These are phyloP conservation scores for Globisporangium alternatum DNA, from an alignment of 352 stramenopile species.

Conservation along the genomic window DNA sequence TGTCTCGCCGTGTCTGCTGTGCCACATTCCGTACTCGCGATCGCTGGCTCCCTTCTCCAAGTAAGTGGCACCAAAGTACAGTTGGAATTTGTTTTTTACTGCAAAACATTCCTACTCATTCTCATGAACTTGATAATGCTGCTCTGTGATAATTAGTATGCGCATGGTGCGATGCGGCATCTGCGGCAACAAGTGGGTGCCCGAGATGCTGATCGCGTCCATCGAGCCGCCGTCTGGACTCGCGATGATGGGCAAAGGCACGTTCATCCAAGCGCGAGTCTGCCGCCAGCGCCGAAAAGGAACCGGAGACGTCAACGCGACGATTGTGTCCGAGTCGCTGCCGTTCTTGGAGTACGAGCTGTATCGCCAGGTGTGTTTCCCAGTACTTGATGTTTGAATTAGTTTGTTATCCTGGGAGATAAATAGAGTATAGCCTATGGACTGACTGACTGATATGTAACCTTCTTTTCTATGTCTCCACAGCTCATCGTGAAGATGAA, in stretches of 20 bases:
- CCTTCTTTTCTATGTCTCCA: neutral
- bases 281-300: conserved; percentile 91
- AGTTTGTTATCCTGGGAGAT: too few relatives aligned
- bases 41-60: conserved; percentile 95
- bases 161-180: conserved; percentile 95
- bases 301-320: conserved; percentile 93
- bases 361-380: conserved; percentile 88
- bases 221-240: conserved; percentile 83
- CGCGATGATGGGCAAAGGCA: conserved; percentile 88
- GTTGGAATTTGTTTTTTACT: neutral
- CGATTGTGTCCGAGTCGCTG: conserved; percentile 94
- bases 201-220: conserved; percentile 92
- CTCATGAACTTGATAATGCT: neutral
- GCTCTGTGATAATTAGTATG: conserved; percentile 65
- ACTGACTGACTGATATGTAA: neutral
- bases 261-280: conserved; percentile 95
- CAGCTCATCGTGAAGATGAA: conserved; percentile 88
- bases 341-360: conserved; percentile 99
- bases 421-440: neutral
- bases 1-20: conserved; percentile 90
- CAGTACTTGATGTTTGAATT: neutral
- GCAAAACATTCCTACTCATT: neutral
- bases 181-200: conserved; percentile 98
- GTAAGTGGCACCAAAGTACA: conserved; percentile 24
- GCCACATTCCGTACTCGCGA: conserved; percentile 97